Evolutionary conservation across 2,329 filamentous ascomycete species (phyloP), one percentile per base, ranked within the genome.

Genomic region (Colletotrichum higginsianum): DNA sequence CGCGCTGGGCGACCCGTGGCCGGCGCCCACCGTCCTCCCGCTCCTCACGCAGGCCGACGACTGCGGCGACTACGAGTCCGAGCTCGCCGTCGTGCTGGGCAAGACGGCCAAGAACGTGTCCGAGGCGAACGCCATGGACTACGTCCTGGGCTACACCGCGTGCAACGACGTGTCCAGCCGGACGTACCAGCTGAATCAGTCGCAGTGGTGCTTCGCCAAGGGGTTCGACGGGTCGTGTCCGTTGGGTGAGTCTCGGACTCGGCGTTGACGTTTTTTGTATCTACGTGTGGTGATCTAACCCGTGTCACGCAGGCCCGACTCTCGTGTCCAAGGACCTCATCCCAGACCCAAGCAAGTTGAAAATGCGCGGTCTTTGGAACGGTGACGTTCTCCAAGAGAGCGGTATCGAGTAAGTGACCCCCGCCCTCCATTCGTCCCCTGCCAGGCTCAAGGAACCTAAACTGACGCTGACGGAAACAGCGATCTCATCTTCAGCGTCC

Each of bases 131-230:
- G 89, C 89, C 6, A 77, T 89, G 61, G 84, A 87, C 73, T 90
- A 91, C 75, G 84, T 92, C 5, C 85, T 92, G 2, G 90, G 90
- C 38, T 92, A 92, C 77, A 90, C 89, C 0, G 85, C 86, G 26
- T 85, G 86, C 75, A 92, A 92, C 80, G 90, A 92, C 76, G 86
- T 92, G 8, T 91, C 89, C 2, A 88, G 86, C 72, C 86, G 89
- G 4, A 86, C 87, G 61, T 84, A 83, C 64, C 89, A 91, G 80
- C 83, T 86, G 75, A 82, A 83, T 26, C 84, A 87, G 77, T 83
- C 81, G 61, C 88, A 90, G 77, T 89, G 87, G 84, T 88, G 84
- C 74, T 90, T 86, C 77, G 88, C 86, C 44, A 90, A 90, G 78
- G 87, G 88, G 0, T 88, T 89, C 63, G 88, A 90, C 72, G 85